These are phyloP conservation scores for Aspergillus fischeri DNA, from an alignment of 2,329 filamentous ascomycete species.

Conservation along the genomic window DNA sequence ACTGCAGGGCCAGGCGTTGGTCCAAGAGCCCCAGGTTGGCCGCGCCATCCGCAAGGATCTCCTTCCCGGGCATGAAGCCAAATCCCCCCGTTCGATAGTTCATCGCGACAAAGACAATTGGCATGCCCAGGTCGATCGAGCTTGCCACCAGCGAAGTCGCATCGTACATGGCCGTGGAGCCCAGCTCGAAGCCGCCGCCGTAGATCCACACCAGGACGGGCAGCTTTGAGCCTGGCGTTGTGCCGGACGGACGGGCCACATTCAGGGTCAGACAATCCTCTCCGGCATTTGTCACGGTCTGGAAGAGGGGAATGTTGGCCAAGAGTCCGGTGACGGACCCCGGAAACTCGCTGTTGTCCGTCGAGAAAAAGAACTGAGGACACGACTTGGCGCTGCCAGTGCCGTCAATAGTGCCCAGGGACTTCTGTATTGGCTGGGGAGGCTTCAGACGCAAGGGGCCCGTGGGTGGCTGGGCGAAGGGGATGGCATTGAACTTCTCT, in stretches of 20 bases:
- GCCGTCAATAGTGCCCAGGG: constrained; percentile 60
- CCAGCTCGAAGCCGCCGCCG: constrained; percentile 52
- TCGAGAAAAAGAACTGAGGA: constrained; percentile 65
- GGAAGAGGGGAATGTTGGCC: constrained; percentile 55
- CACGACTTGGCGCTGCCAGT: constrained; percentile 59
- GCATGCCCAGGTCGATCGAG: constrained; percentile 51
- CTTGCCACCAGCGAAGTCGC: constrained; percentile 28
- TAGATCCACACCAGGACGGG: constrained; percentile 70
- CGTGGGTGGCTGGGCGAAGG: constrained; percentile 67
- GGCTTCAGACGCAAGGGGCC: constrained; percentile 65
- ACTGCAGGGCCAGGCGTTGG: constrained; percentile 67
- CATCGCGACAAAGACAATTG: constrained; percentile 70
- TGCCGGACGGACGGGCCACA: constrained; percentile 57
- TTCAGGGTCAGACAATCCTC: constrained; percentile 64
- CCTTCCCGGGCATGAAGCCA: constrained; percentile 67
- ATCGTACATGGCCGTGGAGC: constrained; percentile 46
- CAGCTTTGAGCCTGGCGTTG: constrained; percentile 52
- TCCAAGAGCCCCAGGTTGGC: constrained; percentile 70
- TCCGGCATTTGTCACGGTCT: constrained; percentile 49
- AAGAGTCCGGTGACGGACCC: constrained; percentile 48
- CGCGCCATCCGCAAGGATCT: constrained; percentile 63
- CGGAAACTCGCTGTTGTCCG: constrained; percentile 40
- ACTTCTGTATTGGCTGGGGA: constrained; percentile 56
- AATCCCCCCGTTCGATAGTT: constrained; percentile 75
- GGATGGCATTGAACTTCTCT: constrained; percentile 70